Evolutionary conservation across 805 yeast species (phyloP).

Genomic region (Kodamaea leandrae): DNA sequence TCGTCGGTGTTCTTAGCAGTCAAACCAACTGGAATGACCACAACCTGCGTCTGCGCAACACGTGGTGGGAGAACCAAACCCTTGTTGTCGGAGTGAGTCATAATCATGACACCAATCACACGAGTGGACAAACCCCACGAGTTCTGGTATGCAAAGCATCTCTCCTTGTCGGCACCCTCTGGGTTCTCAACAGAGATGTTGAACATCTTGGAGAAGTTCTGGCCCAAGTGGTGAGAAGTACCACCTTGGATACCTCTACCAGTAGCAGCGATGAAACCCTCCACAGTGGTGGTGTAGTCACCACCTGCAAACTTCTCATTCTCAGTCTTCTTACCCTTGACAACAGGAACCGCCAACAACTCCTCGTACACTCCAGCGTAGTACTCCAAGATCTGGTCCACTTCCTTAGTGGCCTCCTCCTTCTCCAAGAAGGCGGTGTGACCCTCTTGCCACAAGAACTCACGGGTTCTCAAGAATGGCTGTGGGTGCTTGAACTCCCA

Average conservation of each 20-base stretch:
- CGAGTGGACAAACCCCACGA: slow-evolving; percentile 99
- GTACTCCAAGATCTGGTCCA: slow-evolving; percentile 77
- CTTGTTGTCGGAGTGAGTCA: slow-evolving; percentile 98
- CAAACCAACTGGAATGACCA: slow-evolving; percentile 92
- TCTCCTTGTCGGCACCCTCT: slow-evolving; percentile 81
- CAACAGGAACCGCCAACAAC: slow-evolving; percentile 93
- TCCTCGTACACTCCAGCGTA: slow-evolving; percentile 86
- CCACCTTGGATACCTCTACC: slow-evolving; percentile 99
- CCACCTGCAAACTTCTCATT: slow-evolving; percentile 99
- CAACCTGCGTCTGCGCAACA: slow-evolving; percentile 89
- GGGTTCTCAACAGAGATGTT: slow-evolving; percentile 95
- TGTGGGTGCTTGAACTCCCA: slow-evolving; percentile 99
- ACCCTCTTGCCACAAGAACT: slow-evolving; percentile 99
- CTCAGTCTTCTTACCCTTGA: slow-evolving; percentile 93
- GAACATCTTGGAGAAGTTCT: slow-evolving; percentile 98
- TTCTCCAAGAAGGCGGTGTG: slow-evolving; percentile 93
- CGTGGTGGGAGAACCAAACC: slow-evolving; percentile 98
- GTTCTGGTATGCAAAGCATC: slow-evolving; percentile 89
- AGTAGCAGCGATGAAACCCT: slow-evolving; percentile 95
- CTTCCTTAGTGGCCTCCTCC: slow-evolving; percentile 82
- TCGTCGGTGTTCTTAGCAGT: slow-evolving; percentile 82
- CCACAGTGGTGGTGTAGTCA: slow-evolving; percentile 89
- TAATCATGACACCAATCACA: slow-evolving; percentile 98
- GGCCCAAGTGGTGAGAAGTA: slow-evolving; percentile 96
- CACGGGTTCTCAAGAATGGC: slow-evolving; percentile 98